Evolutionary conservation across 176 grass and related monocot genomes (phyloP).

Genomic region (Oryza rufipogon): DNA sequence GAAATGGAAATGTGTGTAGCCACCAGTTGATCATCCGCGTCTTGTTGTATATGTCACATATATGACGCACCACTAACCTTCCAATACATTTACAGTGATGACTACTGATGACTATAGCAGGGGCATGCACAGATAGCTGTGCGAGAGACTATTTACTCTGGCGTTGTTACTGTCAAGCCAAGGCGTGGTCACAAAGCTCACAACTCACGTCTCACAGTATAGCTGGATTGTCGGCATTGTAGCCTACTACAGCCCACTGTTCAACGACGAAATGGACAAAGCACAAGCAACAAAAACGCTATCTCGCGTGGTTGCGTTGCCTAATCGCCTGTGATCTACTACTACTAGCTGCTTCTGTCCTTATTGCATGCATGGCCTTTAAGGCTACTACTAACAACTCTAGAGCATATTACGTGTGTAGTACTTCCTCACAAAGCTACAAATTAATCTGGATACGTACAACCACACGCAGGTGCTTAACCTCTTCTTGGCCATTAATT

Average conservation of each 20-base stretch:
- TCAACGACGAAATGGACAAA: slow-evolving; percentile 11
- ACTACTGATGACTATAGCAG: not conserved
- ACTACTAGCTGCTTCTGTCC: not conserved
- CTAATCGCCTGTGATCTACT: not conserved
- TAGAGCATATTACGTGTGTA: not conserved
- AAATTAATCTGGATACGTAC: not conserved
- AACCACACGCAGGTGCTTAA: not conserved
- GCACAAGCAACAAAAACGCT: slow-evolving; percentile 16
- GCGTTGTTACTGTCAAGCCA: slow-evolving; percentile 11
- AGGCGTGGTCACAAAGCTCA: slow-evolving; percentile 8
- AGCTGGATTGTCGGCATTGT: slow-evolving; percentile 36
- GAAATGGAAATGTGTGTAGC: not conserved
- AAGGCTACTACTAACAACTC: not conserved
- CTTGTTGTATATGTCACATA: not conserved
- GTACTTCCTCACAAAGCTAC: not conserved
- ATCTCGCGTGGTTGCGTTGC: not conserved
- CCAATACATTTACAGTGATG: slow-evolving; percentile 23
- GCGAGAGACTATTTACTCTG: not conserved
- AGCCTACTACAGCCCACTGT: slow-evolving; percentile 35
- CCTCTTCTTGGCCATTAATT: not conserved
- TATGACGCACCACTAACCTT: not conserved
- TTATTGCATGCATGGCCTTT: not conserved
- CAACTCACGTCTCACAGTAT: slow-evolving; percentile 29
- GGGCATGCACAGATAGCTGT: not conserved
- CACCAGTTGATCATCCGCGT: not conserved